These are phyloP conservation scores for Penicillium antarcticum DNA, from an alignment of 495 filamentous ascomycete genomes.

Conservation along the genomic window DNA sequence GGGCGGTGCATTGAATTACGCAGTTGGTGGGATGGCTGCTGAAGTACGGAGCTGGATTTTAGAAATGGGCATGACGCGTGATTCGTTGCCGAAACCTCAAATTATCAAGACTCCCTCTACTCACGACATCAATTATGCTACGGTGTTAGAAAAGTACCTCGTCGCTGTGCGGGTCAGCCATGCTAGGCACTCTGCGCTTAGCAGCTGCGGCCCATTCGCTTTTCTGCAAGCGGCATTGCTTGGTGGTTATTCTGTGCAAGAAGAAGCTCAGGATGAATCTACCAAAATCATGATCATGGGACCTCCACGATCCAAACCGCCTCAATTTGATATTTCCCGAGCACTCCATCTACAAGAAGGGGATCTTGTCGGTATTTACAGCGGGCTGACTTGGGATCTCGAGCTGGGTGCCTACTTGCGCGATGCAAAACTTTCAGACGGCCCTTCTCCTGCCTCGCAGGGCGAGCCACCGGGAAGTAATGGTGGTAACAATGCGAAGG, in stretches of 20 bases:
- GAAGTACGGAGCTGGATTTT: slow-evolving; percentile 44
- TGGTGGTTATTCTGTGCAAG: background rate
- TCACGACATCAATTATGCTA: background rate
- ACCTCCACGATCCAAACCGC: slow-evolving; percentile 17
- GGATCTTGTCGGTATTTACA: slow-evolving; percentile 29
- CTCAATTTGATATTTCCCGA: background rate
- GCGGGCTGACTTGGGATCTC: slow-evolving; percentile 36
- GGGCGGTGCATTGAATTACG: slow-evolving; percentile 20
- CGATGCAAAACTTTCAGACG: background rate
- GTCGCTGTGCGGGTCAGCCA: slow-evolving; percentile 16
- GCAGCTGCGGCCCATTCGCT: slow-evolving; percentile 28
- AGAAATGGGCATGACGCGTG: slow-evolving; percentile 37
- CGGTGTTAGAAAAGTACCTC: slow-evolving; percentile 17
- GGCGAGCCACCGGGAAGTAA: background rate
- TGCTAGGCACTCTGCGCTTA: slow-evolving; percentile 18
- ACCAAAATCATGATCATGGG: slow-evolving; percentile 34
- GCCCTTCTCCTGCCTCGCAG: background rate
- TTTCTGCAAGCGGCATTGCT: slow-evolving; percentile 24
- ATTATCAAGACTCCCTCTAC: background rate
- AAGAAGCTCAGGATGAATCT: background rate
- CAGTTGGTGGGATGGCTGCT: slow-evolving; percentile 42
- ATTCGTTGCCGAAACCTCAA: slow-evolving; percentile 10
- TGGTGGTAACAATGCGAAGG: background rate
- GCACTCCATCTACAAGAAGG: slow-evolving; percentile 12
- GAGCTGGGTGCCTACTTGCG: slow-evolving; percentile 5